phyloP scores from a whole-genome alignment of 306 rosid genomes.

The Vicia villosa region DNA sequence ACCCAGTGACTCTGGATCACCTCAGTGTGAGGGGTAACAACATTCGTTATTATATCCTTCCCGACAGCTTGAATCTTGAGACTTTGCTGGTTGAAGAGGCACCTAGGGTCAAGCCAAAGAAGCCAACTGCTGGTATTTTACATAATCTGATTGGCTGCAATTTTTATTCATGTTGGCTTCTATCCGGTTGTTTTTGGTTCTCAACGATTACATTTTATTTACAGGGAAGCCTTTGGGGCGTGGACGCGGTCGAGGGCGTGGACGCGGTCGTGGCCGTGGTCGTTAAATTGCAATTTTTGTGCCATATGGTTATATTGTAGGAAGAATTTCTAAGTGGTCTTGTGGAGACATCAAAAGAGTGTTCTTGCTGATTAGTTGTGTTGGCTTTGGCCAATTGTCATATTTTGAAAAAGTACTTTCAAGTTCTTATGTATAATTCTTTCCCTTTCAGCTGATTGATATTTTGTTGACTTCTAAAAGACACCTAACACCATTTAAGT shows the following conservation, averaged over 20 bases:
- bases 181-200: slow-evolving; percentile 1
- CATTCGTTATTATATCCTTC: slow-evolving; percentile 74
- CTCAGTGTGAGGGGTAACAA: slow-evolving; percentile 95
- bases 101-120: slow-evolving; percentile 94
- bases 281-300: slow-evolving; percentile 51
- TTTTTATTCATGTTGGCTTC: background rate
- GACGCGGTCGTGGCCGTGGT: slow-evolving; percentile 88
- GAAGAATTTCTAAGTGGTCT: slow-evolving; percentile 41
- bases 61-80: slow-evolving; percentile 57
- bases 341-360: slow-evolving; percentile 41
- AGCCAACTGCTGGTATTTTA: slow-evolving; percentile 83
- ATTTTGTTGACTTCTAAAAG: background rate
- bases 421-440: slow-evolving; percentile 24
- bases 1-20: slow-evolving; percentile 92
- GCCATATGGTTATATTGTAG: slow-evolving; percentile 52
- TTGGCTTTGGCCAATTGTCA: slow-evolving; percentile 28
- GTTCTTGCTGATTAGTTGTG: slow-evolving; percentile 26
- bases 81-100: slow-evolving; percentile 52
- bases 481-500: background rate
- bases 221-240: slow-evolving; percentile 85
- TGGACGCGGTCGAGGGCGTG: slow-evolving; percentile 82
- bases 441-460: background rate
- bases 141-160: background rate
- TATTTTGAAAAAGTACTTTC: slow-evolving; percentile 19
- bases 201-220: slow-evolving; percentile 24